Conservation (phyloP, 164 flowering plant genomes). For the Vitis labrusca region DNA sequence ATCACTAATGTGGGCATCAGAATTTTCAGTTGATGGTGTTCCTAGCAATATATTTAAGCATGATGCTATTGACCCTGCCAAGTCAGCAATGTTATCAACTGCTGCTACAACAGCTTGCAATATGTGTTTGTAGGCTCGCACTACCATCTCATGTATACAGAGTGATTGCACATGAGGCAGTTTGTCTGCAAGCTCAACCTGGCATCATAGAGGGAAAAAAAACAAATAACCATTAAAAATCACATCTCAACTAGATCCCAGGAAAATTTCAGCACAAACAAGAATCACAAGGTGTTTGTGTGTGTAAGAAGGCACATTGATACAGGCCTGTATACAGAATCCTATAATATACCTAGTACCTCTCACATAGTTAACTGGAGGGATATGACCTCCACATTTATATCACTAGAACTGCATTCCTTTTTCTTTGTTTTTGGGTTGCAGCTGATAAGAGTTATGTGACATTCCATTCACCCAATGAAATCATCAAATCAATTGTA, state of each 20-base stretch:
- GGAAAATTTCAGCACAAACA: neutral
- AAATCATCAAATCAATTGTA: too few relatives aligned
- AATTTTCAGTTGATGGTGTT: conserved; percentile 38
- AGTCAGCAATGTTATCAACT: conserved; percentile 48
- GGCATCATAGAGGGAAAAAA: conserved; percentile 12
- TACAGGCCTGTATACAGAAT: too few relatives aligned
- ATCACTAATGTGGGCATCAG: conserved; percentile 28
- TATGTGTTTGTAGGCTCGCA: conserved; percentile 90
- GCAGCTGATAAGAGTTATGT: too few relatives aligned
- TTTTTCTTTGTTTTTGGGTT: too few relatives aligned
- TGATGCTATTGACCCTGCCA: conserved; percentile 68
- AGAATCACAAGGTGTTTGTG: too few relatives aligned
- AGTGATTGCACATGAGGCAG: conserved; percentile 97
- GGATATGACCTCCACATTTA: too few relatives aligned
- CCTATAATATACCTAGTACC: too few relatives aligned
- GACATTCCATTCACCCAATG: too few relatives aligned
- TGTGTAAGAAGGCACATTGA: too few relatives aligned
- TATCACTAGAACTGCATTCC: too few relatives aligned
- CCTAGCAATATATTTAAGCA: conserved; percentile 86
- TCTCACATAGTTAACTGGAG: too few relatives aligned
- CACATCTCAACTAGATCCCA: neutral
- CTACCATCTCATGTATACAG: conserved; percentile 90
- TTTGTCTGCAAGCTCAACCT: conserved; percentile 95
- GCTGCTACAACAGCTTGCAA: conserved; percentile 84
- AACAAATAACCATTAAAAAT: neutral